Conservation (phyloP, 2,329 filamentous ascomycete species). For the Fusarium fujikuroi region DNA sequence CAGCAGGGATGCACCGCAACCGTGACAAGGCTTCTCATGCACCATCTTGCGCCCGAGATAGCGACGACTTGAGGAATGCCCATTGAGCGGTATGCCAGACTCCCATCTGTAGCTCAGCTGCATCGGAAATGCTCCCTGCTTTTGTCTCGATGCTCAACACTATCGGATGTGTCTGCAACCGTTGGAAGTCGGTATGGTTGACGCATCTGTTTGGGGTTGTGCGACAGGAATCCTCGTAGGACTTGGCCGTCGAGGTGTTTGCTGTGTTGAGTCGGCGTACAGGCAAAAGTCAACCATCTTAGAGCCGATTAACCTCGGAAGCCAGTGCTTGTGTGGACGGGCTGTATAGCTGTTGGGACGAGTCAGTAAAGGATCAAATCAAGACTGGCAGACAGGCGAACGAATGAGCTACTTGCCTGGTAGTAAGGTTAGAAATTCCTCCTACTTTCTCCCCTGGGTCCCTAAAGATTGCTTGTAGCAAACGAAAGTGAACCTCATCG, state of each 20-base stretch:
- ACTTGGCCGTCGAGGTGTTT: neutral
- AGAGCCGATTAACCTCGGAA: neutral
- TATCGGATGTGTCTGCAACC: neutral
- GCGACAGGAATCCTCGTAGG: neutral
- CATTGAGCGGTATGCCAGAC: neutral
- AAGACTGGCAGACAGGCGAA: neutral
- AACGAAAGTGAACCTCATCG: neutral
- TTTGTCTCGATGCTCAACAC: neutral
- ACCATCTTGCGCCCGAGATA: neutral
- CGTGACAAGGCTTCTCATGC: neutral
- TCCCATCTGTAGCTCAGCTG: neutral
- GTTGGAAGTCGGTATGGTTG: neutral
- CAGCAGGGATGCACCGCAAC: neutral
- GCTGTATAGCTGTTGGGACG: rapidly evolving
- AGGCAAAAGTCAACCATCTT: neutral
- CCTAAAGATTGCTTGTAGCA: neutral
- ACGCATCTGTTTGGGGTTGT: neutral
- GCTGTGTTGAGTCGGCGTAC: neutral
- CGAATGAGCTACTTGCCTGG: neutral
- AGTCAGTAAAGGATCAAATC: neutral
- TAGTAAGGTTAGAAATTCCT: neutral
- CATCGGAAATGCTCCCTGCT: neutral
- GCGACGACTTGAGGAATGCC: neutral
- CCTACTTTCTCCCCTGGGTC: rapidly evolving
- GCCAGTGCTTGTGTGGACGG: neutral